phyloP scores from a whole-genome alignment of 352 stramenopile species.

The Globisporangium paddicum region DNA sequence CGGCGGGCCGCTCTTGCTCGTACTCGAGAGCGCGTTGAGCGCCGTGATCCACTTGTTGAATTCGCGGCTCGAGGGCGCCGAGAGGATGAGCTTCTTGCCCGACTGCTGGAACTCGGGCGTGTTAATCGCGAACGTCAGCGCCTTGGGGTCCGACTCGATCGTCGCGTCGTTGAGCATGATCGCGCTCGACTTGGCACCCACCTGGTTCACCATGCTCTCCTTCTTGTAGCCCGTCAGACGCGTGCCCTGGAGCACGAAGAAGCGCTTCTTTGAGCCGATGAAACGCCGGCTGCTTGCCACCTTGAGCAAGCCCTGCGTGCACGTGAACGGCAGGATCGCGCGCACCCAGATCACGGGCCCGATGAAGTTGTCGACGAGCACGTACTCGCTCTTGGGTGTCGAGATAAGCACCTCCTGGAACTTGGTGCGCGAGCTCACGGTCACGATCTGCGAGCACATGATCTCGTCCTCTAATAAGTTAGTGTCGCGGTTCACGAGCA shows the following conservation, averaged over 20 bases:
- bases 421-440: conserved; percentile 78
- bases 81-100: conserved; percentile 79
- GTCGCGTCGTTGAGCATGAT: conserved; percentile 59
- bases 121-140: conserved; percentile 72
- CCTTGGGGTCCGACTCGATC: conserved; percentile 64
- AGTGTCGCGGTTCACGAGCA: conserved; percentile 87
- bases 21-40: conserved; percentile 41
- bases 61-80: conserved; percentile 63
- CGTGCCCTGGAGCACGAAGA: conserved; percentile 69
- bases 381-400: conserved; percentile 71
- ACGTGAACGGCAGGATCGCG: conserved; percentile 82
- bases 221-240: conserved; percentile 71
- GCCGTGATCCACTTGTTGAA: conserved; percentile 85
- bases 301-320: conserved; percentile 78
- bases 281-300: conserved; percentile 73
- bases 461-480: conserved; percentile 88
- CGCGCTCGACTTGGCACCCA: conserved; percentile 67
- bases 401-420: conserved; percentile 69
- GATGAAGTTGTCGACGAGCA: conserved; percentile 85
- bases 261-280: conserved; percentile 83
- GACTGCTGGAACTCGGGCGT: conserved; percentile 66
- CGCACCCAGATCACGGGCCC: conserved; percentile 79
- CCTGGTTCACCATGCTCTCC: conserved; percentile 64
- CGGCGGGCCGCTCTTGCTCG: conserved; percentile 24
- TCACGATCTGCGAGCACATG: conserved; percentile 86